Conservation (phyloP, 768 basidiomycete genomes). For the Boletus rubroflammeus region DNA sequence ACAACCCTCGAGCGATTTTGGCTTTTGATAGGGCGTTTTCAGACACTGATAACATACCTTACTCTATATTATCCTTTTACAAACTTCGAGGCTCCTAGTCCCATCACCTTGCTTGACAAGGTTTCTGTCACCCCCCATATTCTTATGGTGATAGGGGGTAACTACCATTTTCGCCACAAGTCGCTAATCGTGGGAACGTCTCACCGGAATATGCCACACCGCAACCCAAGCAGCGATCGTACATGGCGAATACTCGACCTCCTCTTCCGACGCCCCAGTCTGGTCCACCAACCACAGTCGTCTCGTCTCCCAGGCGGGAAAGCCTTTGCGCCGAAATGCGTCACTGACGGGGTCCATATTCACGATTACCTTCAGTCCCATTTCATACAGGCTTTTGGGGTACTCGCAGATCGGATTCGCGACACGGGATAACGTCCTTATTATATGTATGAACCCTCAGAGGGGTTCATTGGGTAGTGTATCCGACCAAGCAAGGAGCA, state of each 20-base stretch:
- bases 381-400: conserved; percentile 70
- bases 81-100: background rate
- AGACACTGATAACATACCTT: conserved; percentile 7
- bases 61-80: background rate
- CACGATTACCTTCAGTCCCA: conserved; percentile 84
- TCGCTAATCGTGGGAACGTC: too few species aligned
- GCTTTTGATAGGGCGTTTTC: conserved; percentile 9
- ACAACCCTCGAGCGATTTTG: conserved; percentile 14
- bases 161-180: too few species aligned
- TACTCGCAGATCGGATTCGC: conserved; percentile 69
- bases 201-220: too few species aligned
- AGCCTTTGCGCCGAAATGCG: conserved; percentile 85
- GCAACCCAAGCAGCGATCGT: conserved; percentile 82
- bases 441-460: conserved; percentile 91
- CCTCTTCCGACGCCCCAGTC: conserved; percentile 48
- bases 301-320: conserved; percentile 82
- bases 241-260: conserved; percentile 80
- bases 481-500: conserved; percentile 64
- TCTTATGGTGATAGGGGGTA: too few species aligned
- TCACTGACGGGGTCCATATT: conserved; percentile 88
- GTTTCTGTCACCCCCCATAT: too few species aligned
- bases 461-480: conserved; percentile 65
- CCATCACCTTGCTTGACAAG: too few species aligned
- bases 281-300: conserved; percentile 97
- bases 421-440: conserved; percentile 85